A percentile compares a stretch with the other conserved stretches of the same genome.
Conservation (phyloP, 2,329 filamentous ascomycete genomes). For the Colletotrichum cordylinicola region DNA sequence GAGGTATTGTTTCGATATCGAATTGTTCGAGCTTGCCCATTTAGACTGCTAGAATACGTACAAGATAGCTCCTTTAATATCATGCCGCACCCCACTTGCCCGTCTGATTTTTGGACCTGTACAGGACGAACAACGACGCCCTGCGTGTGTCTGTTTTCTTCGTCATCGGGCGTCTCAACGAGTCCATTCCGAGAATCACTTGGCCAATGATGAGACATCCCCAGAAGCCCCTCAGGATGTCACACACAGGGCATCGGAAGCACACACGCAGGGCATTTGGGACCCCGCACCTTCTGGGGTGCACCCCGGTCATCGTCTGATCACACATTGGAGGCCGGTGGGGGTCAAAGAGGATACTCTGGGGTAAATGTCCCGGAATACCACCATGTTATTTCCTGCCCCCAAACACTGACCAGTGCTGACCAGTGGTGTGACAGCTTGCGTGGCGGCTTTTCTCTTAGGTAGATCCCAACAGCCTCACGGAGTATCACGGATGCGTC, state of each 20-base stretch:
- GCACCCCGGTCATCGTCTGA: not conserved
- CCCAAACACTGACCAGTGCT: not conserved
- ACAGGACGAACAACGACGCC: not conserved
- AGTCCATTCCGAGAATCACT: not conserved
- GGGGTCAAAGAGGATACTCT: constrained; percentile 9
- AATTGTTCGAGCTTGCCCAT: not conserved
- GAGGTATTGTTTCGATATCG: not conserved
- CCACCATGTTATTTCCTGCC: not conserved
- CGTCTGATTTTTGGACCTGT: not conserved
- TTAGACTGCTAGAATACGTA: not conserved
- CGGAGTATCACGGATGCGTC: not conserved
- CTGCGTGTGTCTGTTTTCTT: constrained; percentile 8
- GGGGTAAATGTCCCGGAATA: not conserved
- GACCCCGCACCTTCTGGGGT: constrained; percentile 4
- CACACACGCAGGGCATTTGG: constrained; percentile 28
- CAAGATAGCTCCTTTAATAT: not conserved
- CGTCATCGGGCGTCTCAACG: not conserved
- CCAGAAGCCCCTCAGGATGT: not conserved
- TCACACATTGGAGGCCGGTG: not conserved
- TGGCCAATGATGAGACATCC: not conserved
- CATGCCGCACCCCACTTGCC: not conserved
- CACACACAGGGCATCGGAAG: constrained; percentile 7
- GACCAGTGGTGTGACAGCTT: not conserved
- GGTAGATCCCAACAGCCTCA: not conserved
- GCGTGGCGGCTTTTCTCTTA: not conserved